Base-by-base conservation (phyloP, 495 filamentous ascomycete species). In the Penicillium arizonense region DNA sequence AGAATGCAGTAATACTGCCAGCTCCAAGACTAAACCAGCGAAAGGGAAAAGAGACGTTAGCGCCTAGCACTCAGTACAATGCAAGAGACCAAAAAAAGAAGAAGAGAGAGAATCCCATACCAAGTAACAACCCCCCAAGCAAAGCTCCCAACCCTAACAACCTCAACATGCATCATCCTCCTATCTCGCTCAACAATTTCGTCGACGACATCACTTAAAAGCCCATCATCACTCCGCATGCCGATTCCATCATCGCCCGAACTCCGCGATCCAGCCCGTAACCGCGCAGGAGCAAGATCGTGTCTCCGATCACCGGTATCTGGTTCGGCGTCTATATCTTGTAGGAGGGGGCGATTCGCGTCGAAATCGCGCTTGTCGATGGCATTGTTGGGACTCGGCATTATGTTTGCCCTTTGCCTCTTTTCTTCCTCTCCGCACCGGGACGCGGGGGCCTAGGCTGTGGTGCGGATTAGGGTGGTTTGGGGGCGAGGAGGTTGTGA, bases 1-100 rank as follows among this genome's bases (percentile, higher is more conserved):
- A 94, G 77, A 90, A 97, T 16, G 90, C 84, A 5, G 89, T 88
- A 52, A 96, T 85, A 50, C 87, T 91, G 47, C 91, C 90, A 11
- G 88, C 91, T 52, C 87, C 91, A 16, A 97, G 79, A 57, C 80
- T 82, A 53, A 13, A 46, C 18, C 9, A 44, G 5, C 33, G 18
- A 18, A 1, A 23, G 5, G 5, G 40, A 23, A 40, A 14, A 47
- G 2, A 38, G 40, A 26, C 0, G 51, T 59, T 10, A 65, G 59
- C 46, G 28, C 5, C 34, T 21, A 52, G 43, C 5, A 23, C 16
- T 20, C 11, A 30, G 16, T 13, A 2, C 21, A 8, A 26, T 44
- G 39, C 7, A 20, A 41, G 33, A 42, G 20, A 37, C 16, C 55
- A 40, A 14, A 44, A 39, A 10, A 13, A n/a, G 20, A 33, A 23